Evolutionary conservation across 768 basidiomycete species (phyloP), one percentile per base, ranked within the genome.

Genomic region (Ephemerocybe angulata): DNA sequence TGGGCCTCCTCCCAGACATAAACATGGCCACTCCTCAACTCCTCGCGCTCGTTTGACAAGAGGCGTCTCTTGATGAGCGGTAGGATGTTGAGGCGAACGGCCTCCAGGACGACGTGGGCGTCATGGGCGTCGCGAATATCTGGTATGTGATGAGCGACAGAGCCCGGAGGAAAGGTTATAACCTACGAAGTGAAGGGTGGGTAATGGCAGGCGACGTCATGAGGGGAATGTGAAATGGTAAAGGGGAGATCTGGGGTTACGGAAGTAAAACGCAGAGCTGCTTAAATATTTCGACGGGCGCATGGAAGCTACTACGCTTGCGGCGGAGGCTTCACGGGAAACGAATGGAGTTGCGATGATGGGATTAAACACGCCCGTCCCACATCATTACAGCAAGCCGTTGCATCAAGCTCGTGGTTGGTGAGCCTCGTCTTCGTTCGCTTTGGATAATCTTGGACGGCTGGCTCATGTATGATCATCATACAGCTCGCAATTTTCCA

Each of bases 1-100:
- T 87, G 88, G 3, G 87, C 86, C 66, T 91, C 89, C 62, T 91
- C 88, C 89, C 89, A 91, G 35, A 91, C 89, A 61, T 89, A 91
- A 38, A 91, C 80, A 56, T 90, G 87, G 2, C 89, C 89, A 49
- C 87, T 87, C 35, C 66, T 65, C 4, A 91, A 73, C 38, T 85
- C 81, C 30, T 88, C 87, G 41, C 88, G 75, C 65, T 91, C 88
- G 55, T 72, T 82, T 3, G 83, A 74, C 12, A 84, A 79, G n/a
- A 91, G 73, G 8, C 88, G 81, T 19, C 87, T 81, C 55, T 79
- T 85, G 57, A 90, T 82, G 50, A 91, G 72, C 5, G 89, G 88
- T 29, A 90, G 72, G 37, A 86, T 72, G 58, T 83, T 83, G 46
- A 81, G 77, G 27, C 88, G 79, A 49, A 90, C 88, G 7, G 89